Percentiles rank a stretch among this genome's conserved stretches.
These are phyloP conservation scores for Pleurotus salmoneostramineus DNA, from an alignment of 768 basidiomycete species.

Conservation along the genomic window DNA sequence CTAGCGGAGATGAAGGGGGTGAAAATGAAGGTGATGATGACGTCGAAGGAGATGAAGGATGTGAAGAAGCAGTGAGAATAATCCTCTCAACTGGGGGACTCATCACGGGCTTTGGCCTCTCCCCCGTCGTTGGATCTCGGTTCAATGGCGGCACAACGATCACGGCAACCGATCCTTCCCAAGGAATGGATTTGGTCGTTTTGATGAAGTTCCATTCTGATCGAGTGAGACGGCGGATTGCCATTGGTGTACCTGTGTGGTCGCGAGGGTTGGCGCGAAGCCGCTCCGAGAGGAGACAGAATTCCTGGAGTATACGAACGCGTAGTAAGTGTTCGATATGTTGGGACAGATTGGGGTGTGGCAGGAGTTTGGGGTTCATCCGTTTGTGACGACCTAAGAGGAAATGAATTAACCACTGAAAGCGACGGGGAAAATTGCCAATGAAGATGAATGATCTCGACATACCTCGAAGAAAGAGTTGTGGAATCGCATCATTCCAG, in stretches of 20 bases:
- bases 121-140: constrained; percentile 41
- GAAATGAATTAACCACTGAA: not conserved
- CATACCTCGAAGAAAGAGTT: constrained; percentile 33
- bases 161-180: constrained; percentile 57
- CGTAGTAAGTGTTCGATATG: constrained; percentile 69
- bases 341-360: constrained; percentile 41
- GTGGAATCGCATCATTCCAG: constrained; percentile 44
- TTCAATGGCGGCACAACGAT: constrained; percentile 67
- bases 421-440: not conserved
- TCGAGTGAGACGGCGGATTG: constrained; percentile 63
- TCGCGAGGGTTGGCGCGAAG: constrained; percentile 26
- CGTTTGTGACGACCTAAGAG: constrained; percentile 22
- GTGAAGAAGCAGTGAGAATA: not conserved
- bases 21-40: not conserved
- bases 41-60: not conserved
- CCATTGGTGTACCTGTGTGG: constrained; percentile 17
- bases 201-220: constrained; percentile 52
- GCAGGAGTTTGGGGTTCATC: constrained; percentile 20
- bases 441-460: not conserved
- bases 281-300: constrained; percentile 51
- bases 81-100: constrained; percentile 15
- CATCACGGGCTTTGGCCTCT: constrained; percentile 36
- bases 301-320: constrained; percentile 71
- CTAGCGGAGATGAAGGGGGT: constrained; percentile 9
- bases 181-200: constrained; percentile 42